phyloP scores from a whole-genome alignment of 2,329 filamentous ascomycete genomes.

The Sarocladiaceae sp. region DNA sequence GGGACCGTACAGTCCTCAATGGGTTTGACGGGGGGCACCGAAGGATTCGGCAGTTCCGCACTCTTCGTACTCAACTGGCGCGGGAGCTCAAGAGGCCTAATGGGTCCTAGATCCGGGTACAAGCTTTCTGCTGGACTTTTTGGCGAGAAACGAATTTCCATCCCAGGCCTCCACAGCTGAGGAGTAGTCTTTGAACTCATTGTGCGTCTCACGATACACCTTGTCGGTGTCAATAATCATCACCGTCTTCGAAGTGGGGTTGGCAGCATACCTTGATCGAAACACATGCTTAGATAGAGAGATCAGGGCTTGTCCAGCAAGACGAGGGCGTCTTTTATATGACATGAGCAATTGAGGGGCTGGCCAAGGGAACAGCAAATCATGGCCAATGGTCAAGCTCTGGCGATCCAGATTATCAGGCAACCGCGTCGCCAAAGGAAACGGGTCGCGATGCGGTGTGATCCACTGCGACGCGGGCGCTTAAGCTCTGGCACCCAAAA shows the following conservation, averaged over 20 bases:
- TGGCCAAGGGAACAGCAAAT: conserved; percentile 6
- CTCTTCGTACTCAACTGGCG: background rate
- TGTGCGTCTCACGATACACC: conserved; percentile 2
- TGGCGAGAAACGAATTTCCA: conserved; percentile 25
- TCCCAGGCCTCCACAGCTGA: conserved; percentile 22
- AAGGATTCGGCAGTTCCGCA: too few relatives aligned
- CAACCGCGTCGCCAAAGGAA: conserved; percentile 23
- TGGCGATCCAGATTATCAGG: conserved; percentile 18
- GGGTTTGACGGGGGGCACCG: too few relatives aligned
- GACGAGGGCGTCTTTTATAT: background rate
- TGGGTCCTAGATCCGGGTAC: conserved; percentile 17
- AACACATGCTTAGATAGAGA: background rate
- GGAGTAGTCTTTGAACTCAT: conserved; percentile 12
- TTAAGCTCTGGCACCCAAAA: background rate
- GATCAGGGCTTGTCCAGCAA: conserved; percentile 3
- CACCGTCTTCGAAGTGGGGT: too few relatives aligned
- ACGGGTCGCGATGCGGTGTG: background rate
- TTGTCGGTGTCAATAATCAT: conserved; percentile 10
- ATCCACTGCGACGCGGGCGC: conserved; percentile 4
- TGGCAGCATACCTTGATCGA: background rate
- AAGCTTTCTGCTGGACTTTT: conserved; percentile 13
- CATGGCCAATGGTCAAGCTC: conserved; percentile 10
- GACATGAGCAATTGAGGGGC: background rate
- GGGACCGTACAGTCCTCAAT: too few relatives aligned
- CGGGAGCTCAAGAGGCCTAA: background rate